Conservation (phyloP, 495 filamentous ascomycete genomes). For the Penicillium goetzii region DNA sequence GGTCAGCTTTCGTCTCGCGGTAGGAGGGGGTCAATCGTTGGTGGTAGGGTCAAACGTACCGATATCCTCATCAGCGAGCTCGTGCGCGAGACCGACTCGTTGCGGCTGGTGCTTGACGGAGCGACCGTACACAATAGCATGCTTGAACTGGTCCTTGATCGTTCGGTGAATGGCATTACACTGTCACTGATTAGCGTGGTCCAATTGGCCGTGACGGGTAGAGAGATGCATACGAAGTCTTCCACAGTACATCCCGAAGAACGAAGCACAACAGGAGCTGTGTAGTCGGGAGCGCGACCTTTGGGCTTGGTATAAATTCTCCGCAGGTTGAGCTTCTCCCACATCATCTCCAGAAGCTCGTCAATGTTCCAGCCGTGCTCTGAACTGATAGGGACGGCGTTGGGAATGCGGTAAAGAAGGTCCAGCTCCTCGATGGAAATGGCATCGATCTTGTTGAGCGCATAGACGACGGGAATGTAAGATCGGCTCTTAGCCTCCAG, state of each 20-base stretch:
- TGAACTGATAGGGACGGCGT: conserved; percentile 94
- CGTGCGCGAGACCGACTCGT: conserved; percentile 87
- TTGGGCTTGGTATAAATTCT: conserved; percentile 98
- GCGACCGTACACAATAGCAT: conserved; percentile 93
- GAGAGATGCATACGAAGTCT: conserved; percentile 80
- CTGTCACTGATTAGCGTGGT: conserved; percentile 51
- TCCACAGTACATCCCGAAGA: conserved; percentile 84
- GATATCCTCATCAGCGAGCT: conserved; percentile 96
- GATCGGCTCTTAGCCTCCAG: conserved; percentile 92
- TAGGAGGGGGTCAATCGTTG: neutral
- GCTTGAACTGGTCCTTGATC: conserved; percentile 94
- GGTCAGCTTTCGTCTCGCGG: conserved; percentile 2
- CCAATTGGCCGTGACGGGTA: conserved; percentile 4
- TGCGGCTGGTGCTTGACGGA: conserved; percentile 99
- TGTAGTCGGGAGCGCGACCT: conserved; percentile 91
- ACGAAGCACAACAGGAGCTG: conserved; percentile 84
- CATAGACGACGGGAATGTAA: conserved; percentile 98
- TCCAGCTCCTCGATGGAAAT: conserved; percentile 98
- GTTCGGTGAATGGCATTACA: conserved; percentile 96
- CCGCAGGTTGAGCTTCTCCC: conserved; percentile 90
- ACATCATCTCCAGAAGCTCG: conserved; percentile 96
- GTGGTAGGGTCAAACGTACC: conserved; percentile 58
- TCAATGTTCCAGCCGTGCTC: conserved; percentile 99
- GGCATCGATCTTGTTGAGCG: conserved; percentile 97
- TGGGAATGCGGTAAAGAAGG: conserved; percentile 92